These are phyloP conservation scores for Crithidia mellificae DNA, from an alignment of 208 protist genomes.

Conservation along the genomic window DNA sequence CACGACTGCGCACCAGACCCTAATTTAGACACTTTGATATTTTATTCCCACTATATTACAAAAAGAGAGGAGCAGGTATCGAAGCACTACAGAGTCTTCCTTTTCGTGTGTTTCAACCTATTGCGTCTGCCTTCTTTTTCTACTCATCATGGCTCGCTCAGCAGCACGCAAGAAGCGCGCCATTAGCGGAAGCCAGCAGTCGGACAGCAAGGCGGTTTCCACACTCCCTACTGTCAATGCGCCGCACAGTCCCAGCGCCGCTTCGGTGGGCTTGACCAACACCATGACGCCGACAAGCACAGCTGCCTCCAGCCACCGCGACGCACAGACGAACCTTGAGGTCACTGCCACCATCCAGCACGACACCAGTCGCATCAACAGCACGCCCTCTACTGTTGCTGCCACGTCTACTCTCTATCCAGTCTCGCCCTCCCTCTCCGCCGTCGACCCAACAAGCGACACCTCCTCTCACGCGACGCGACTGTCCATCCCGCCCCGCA, in stretches of 20 bases:
- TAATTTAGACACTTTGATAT: too few species aligned
- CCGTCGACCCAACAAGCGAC: background rate
- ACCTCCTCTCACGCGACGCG: too few species aligned
- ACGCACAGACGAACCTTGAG: too few species aligned
- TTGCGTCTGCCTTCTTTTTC: background rate
- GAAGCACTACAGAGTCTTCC: too few species aligned
- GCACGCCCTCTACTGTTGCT: background rate
- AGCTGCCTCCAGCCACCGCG: too few species aligned
- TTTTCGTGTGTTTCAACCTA: too few species aligned
- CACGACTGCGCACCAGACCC: too few species aligned
- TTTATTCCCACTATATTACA: too few species aligned
- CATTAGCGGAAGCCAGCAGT: background rate
- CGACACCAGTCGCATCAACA: background rate
- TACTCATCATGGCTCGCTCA: constrained; percentile 3
- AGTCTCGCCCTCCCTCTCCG: background rate
- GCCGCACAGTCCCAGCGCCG: constrained; percentile 1
- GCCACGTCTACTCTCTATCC: background rate
- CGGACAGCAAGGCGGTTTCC: background rate
- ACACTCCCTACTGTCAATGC: background rate
- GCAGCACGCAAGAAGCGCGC: background rate
- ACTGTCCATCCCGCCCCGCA: constrained; percentile 1
- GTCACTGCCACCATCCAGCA: too few species aligned
- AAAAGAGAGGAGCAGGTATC: too few species aligned
- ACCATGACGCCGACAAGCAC: constrained; percentile 1
- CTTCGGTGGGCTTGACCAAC: constrained; percentile 23